Base-by-base conservation (phyloP, 805 yeast genomes). In the Candida ipomoeae region DNA sequence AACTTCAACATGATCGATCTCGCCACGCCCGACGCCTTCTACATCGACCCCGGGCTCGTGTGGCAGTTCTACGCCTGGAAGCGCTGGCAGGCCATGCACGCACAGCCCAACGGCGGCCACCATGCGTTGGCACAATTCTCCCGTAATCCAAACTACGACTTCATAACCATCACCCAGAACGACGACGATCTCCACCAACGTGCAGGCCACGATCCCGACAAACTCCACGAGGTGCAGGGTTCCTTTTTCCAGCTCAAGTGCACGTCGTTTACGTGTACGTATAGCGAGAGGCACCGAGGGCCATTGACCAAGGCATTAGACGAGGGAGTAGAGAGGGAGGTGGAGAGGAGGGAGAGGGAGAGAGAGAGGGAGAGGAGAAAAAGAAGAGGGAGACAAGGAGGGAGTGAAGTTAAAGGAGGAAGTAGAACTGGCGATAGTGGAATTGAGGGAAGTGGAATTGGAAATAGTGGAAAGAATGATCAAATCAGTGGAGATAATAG, bases 11-110 rank as follows among this genome's bases (percentile, higher is more conserved):
- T 90, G 58, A 83, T 87, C 41, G 96, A 89, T 61, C 71, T 90
- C 40, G 96, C 96, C 6, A 89, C 96, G 0, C 96, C 96, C 0
- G 96, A 89, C 62, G 96, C 96, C 5, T 89, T 90, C 64, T 79
- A 83, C 52, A 72, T 74, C 17, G 91, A 89, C 62, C 96, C 97
- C 0, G 87, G 88, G 0, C 71, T 89, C 8, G 96, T 90, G 6
- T 89, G 97, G 97, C 92, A 87, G 62, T 89, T 87, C 60, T 89
- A 90, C 65, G 75, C 89, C 4, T 81, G 81, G 64, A 69, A 95
- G 53, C 64, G 97, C 41, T 75, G 69, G 43, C 72, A 72, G 44
- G 91, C 96, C 0, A 68, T 87, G 46, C 67, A 66, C 41, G 89
- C 92, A 0, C 65, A 61, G 44, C 96, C 96, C 0, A 89, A 89